phyloP scores from a whole-genome alignment of 805 yeast genomes.

The Citeromyces matritensis region DNA sequence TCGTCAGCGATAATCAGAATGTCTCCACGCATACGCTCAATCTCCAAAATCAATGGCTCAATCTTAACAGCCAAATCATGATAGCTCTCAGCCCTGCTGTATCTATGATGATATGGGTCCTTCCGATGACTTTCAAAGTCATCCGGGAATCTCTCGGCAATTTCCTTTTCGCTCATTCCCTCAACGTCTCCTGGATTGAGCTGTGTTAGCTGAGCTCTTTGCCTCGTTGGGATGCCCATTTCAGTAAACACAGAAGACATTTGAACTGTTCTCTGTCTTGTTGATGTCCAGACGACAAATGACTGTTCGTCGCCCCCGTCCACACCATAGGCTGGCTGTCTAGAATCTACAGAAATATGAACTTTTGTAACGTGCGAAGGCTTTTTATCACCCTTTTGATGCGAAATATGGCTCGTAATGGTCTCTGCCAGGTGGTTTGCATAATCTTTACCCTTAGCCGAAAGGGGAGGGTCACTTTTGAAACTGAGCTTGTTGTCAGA shows the following conservation, averaged over 20 bases:
- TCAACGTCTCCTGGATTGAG: constrained; percentile 83
- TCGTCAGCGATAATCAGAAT: constrained; percentile 88
- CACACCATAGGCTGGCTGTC: constrained; percentile 23
- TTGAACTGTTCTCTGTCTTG: constrained; percentile 69
- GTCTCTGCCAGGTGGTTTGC: constrained; percentile 51
- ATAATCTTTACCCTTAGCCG: constrained; percentile 56
- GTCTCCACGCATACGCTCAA: constrained; percentile 85
- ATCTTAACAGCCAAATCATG: constrained; percentile 92
- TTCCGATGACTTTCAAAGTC: constrained; percentile 49
- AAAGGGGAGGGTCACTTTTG: constrained; percentile 70
- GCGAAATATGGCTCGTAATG: constrained; percentile 19
- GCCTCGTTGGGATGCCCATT: constrained; percentile 48
- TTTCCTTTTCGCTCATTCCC: constrained; percentile 44
- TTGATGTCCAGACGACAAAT: constrained; percentile 90
- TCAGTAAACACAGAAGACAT: constrained; percentile 58
- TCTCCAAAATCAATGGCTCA: constrained; percentile 85
- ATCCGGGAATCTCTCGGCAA: constrained; percentile 43
- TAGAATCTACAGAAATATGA: constrained; percentile 3
- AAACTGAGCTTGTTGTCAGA: constrained; percentile 41
- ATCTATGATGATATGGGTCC: constrained; percentile 91
- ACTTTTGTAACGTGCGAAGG: constrained; percentile 7
- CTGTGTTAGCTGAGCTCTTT: constrained; percentile 75
- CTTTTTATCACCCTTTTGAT: constrained; percentile 15
- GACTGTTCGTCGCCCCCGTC: constrained; percentile 48
- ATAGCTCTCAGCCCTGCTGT: constrained; percentile 84